Evolutionary conservation across 345 rosid species (phyloP), one percentile per base, ranked within the genome.

Genomic region (Schrenkiella parvula): DNA sequence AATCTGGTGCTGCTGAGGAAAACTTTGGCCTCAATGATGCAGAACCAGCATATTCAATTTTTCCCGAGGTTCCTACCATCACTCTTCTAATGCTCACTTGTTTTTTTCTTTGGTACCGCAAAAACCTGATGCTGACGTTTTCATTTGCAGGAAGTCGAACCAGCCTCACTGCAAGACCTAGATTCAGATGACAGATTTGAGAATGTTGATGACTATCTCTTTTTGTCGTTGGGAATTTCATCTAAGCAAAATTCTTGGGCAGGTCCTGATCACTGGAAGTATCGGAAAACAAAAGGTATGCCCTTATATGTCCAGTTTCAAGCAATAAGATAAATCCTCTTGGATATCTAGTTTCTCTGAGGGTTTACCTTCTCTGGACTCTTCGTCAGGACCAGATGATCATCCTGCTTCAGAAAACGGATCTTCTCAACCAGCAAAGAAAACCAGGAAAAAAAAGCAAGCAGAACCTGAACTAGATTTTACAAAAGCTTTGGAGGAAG

Each of bases 181-280:
- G 85, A 88, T 75, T 44, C 43, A n/a, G 89, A 84, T 47, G 91
- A 81, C 48, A 81, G 64, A 75, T 65, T 80, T 65, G 88, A 84
- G 51, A 81, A 80, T 44, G 85, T 88, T 64, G 98, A 92, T 64
- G 78, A 73, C 42, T 84, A 82, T 72, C 78, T 92, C 72, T 82
- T 85, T 70, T 75, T 84, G 37, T 84, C 83, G 55, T 81, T 88
- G 81, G 98, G 98, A 71, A 81, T 82, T 39, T 48, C 80, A 41
- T 78, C 84, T 12, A 90, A 86, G 79, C 91, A 81, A 75, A 92
- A 92, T 84, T 88, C 87, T 55, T 92, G 98, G 98, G 98, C 98
- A 4, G 98, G 98, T 81, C 97, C 97, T 77, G 98, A 88, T 75
- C 95, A 90, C 64, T 92, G 97, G 95, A 90, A 92, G 78, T 92